Evolutionary conservation across 2,329 filamentous ascomycete genomes (phyloP).

Genomic region (Simplicillium sp.): DNA sequence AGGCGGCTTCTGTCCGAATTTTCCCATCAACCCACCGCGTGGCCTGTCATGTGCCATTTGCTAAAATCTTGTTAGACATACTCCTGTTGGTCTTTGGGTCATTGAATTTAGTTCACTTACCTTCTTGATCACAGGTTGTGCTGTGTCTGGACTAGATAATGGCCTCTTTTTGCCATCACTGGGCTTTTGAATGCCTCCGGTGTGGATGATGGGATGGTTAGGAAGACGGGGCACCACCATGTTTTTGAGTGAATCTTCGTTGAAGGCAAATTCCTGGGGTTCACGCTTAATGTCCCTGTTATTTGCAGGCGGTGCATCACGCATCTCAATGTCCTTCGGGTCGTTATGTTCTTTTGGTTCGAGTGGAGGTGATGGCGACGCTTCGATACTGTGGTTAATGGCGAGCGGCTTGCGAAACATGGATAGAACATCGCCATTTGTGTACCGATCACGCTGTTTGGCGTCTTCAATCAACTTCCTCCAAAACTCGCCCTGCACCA

Average conservation of each 20-base stretch:
- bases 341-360: neutral
- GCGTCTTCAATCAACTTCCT: conserved; percentile 77
- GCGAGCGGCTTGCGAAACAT: conserved; percentile 36
- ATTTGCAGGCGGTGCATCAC: conserved; percentile 1
- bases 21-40: conserved; percentile 23
- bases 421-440: conserved; percentile 48
- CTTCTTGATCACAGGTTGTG: conserved; percentile 24
- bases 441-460: conserved; percentile 64
- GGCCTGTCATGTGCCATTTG: conserved; percentile 20
- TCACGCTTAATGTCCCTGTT: conserved; percentile 1
- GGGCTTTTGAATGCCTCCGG: too few relatives aligned
- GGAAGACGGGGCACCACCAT: too few relatives aligned
- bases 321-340: conserved; percentile 8
- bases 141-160: neutral
- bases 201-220: too few relatives aligned
- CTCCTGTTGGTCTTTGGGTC: neutral
- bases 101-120: conserved; percentile 21
- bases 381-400: conserved; percentile 17
- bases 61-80: conserved; percentile 14
- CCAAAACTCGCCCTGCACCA: conserved; percentile 88
- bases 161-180: neutral
- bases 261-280: neutral
- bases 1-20: conserved; percentile 22
- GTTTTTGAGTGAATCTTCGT: conserved; percentile 1
- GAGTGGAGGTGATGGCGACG: conserved; percentile 7